A percentile compares a stretch with the other conserved stretches of the same genome.
These are phyloP conservation scores for Rhizopogon sp. DNA, from an alignment of 768 basidiomycete species.

Conservation along the genomic window DNA sequence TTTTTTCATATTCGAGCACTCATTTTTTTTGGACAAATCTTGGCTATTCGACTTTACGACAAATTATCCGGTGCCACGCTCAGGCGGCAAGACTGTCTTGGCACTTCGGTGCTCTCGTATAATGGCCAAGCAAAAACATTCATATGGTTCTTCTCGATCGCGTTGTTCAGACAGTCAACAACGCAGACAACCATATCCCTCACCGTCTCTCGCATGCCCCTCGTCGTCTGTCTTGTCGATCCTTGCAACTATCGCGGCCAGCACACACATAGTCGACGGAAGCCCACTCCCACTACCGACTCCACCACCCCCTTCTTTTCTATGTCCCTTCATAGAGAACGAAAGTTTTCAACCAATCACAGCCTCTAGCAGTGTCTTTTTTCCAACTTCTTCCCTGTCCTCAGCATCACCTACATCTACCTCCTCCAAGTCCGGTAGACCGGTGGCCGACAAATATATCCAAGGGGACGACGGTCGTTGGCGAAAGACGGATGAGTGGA, in stretches of 20 bases:
- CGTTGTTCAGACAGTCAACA: constrained; percentile 1
- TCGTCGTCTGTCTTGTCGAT: constrained; percentile 50
- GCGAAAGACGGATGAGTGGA: constrained; percentile 51
- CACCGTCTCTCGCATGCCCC: constrained; percentile 27
- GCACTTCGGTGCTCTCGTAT: constrained; percentile 32
- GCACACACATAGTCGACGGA: constrained; percentile 40
- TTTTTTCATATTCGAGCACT: not conserved
- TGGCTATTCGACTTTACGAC: not conserved
- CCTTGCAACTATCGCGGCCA: constrained; percentile 50
- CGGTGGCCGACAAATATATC: constrained; percentile 52
- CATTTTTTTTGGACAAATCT: constrained; percentile 15
- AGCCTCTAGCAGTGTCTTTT: not conserved
- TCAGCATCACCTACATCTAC: constrained; percentile 10
- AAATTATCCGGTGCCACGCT: constrained; percentile 23
- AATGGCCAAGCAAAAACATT: constrained; percentile 53
- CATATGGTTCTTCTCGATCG: constrained; percentile 12
- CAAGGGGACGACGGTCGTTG: constrained; percentile 51
- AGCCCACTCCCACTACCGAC: constrained; percentile 33
- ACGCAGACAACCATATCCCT: constrained; percentile 13
- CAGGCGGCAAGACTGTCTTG: constrained; percentile 29
- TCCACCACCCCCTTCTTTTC: constrained; percentile 47
- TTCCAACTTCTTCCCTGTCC: constrained; percentile 6
- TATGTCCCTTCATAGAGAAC: constrained; percentile 47
- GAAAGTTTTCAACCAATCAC: constrained; percentile 4
- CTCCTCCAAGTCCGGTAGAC: not conserved